Percentiles rank a stretch among this genome's conserved stretches.
Conservation (phyloP, 2,329 filamentous ascomycete species). For the Didymosphaeria variabile region DNA sequence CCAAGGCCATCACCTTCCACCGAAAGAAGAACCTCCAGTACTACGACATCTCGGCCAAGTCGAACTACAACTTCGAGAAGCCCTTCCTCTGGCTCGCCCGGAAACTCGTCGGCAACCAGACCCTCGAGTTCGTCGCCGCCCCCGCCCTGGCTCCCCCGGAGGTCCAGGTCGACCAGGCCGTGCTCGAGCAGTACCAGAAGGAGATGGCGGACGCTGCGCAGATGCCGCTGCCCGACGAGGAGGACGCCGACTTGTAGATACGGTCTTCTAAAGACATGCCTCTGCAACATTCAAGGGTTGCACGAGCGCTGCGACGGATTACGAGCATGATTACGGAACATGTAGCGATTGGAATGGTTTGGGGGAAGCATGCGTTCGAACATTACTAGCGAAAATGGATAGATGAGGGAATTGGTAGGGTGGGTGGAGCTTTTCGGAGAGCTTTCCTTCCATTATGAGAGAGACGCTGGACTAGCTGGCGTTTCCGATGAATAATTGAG, state of each 20-base stretch:
- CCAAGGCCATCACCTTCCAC: slow-evolving; percentile 99
- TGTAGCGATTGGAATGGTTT: slow-evolving; percentile 31
- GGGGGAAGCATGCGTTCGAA: slow-evolving; percentile 32
- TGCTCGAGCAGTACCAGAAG: slow-evolving; percentile 82
- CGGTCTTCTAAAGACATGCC: slow-evolving; percentile 29
- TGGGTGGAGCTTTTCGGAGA: slow-evolving; percentile 19
- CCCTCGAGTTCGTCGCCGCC: slow-evolving; percentile 93
- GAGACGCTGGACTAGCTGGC: slow-evolving; percentile 46
- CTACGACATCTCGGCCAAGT: slow-evolving; percentile 99
- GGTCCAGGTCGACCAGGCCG: slow-evolving; percentile 83
- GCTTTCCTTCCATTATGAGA: slow-evolving; percentile 27
- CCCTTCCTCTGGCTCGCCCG: slow-evolving; percentile 99
- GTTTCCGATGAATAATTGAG: slow-evolving; percentile 40
- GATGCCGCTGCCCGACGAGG: slow-evolving; percentile 93
- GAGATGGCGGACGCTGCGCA: slow-evolving; percentile 85
- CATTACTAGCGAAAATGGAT: slow-evolving; percentile 40
- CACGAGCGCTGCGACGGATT: slow-evolving; percentile 36
- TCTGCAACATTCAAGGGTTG: slow-evolving; percentile 26
- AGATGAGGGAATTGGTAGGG: slow-evolving; percentile 27
- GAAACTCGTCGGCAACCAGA: slow-evolving; percentile 95
- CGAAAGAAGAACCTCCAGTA: slow-evolving; percentile 99
- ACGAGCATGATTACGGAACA: slow-evolving; percentile 39
- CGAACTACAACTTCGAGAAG: slow-evolving; percentile 99
- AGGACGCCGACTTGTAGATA: slow-evolving; percentile 73
- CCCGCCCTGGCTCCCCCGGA: slow-evolving; percentile 94